Evolutionary conservation across 192 early-diverging fungal species (phyloP), one percentile per base, ranked within the genome.

Genomic region (Coemansia sp.): DNA sequence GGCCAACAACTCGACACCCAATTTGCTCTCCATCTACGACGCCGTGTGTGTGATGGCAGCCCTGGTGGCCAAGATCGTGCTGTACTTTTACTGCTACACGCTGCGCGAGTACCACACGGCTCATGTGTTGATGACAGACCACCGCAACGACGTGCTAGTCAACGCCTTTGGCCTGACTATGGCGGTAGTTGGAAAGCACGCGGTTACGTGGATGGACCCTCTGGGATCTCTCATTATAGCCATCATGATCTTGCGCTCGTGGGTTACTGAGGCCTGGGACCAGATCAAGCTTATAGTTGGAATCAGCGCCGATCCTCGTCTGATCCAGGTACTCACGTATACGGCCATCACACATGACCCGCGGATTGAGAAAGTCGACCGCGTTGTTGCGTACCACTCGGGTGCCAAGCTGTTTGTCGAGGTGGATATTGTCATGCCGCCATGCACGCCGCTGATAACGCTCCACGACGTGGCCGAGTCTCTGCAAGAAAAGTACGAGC

Each of bases 401-500:
- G 95, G 96, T 13, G 86, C 88, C 66, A 93, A 91, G 65, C 79
- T 93, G 55, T 94, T 92, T 87, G 94, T 95, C 14, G 96, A 99
- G 61, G 92, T 99, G 7, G 95, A 99, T 79, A 94, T 99, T 66
- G 94, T 99, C 16, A 86, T 97, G 77, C 88, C 92, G 26, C 89
- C 91, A 1, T 86, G 86, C 16, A 96, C 94, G 59, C 83, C 89
- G 36, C 74, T 99, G 62, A 63, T 82, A 12, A 88, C 88, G 37
- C 82, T 91, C n/a, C 96, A 99, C 69, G 96, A 97, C 67, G 92
- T 99, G 60, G 93, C 92, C 13, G 94, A 96, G 70, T 79, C 84
- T 65, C 83, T 97, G 50, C 94, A 99, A 75, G 86, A 89, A 53
- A 94, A 94, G 76, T 76, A 97, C 23, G 96, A 97, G 70, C 82